phyloP scores from a whole-genome alignment of 164 flowering plant species.

The Pachysandra terminalis region DNA sequence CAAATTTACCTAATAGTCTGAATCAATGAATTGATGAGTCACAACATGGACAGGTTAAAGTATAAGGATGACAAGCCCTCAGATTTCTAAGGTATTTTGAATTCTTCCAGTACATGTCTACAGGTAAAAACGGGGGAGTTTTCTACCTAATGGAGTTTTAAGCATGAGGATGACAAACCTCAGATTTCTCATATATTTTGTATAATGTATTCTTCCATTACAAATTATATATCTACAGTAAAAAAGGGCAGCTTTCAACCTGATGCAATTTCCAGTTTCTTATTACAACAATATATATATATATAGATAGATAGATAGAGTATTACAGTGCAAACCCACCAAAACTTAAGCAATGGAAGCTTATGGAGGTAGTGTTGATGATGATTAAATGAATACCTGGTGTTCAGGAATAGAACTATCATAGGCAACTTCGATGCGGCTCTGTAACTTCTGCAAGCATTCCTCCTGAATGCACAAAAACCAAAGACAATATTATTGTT shows the following conservation, averaged over 20 bases:
- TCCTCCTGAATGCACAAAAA: constrained; percentile 61
- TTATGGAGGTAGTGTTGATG: too few species aligned
- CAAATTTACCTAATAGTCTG: background rate
- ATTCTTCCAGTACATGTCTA: background rate
- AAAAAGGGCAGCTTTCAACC: too few species aligned
- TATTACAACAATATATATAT: too few species aligned
- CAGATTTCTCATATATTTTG: background rate
- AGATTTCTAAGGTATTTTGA: background rate
- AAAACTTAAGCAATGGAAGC: background rate
- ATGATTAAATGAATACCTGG: constrained; percentile 66
- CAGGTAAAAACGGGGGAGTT: too few species aligned
- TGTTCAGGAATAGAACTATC: constrained; percentile 79
- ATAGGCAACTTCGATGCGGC: constrained; percentile 76
- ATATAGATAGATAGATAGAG: background rate
- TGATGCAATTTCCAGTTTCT: too few species aligned
- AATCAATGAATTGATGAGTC: background rate
- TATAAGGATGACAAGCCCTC: background rate
- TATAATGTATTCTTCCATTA: background rate
- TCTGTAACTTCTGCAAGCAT: constrained; percentile 75
- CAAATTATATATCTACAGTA: too few species aligned
- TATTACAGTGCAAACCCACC: background rate
- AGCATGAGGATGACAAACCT: background rate
- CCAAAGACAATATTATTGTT: too few species aligned
- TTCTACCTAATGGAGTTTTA: too few species aligned
- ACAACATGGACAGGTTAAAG: background rate